These are phyloP conservation scores for Pythium scleroteichum DNA, from an alignment of 352 stramenopile species.

Conservation along the genomic window DNA sequence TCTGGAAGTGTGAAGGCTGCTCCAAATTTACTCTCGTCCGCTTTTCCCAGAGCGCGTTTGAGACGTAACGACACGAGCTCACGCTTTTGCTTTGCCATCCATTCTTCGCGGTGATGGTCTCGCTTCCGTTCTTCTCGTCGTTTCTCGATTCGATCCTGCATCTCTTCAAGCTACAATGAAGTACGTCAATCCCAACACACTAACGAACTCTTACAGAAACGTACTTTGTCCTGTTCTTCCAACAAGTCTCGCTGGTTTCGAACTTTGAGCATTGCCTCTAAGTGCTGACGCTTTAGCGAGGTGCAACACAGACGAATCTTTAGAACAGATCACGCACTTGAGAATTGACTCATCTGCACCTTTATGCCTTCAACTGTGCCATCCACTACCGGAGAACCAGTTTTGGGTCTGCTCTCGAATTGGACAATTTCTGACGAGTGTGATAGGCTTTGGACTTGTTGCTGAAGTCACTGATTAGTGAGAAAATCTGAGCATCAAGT, in stretches of 20 bases:
- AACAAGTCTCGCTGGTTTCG: conserved; percentile 40
- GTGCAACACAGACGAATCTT: neutral
- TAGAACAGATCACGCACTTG: neutral
- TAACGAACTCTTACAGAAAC: neutral
- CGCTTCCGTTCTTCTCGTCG: conserved; percentile 31
- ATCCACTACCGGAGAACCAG: too few species aligned
- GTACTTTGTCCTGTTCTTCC: conserved; percentile 43
- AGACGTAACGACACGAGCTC: conserved; percentile 36
- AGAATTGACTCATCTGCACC: conserved; percentile 5
- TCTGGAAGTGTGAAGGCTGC: neutral
- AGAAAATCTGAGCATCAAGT: neutral
- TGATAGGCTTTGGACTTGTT: conserved; percentile 14
- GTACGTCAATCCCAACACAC: too few species aligned
- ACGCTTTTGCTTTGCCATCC: conserved; percentile 33
- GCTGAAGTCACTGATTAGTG: conserved; percentile 20
- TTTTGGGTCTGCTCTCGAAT: too few species aligned
- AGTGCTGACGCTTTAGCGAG: conserved; percentile 25
- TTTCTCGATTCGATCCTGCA: conserved; percentile 32
- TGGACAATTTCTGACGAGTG: too few species aligned
- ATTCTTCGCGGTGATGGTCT: conserved; percentile 26
- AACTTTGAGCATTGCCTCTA: conserved; percentile 35
- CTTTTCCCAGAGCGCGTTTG: conserved; percentile 30
- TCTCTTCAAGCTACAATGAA: conserved; percentile 35
- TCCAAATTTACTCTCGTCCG: conserved; percentile 6
- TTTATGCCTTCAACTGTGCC: conserved; percentile 1